Evolutionary conservation across 2,329 filamentous ascomycete genomes (phyloP).

Genomic region (Alternaria arborescens): DNA sequence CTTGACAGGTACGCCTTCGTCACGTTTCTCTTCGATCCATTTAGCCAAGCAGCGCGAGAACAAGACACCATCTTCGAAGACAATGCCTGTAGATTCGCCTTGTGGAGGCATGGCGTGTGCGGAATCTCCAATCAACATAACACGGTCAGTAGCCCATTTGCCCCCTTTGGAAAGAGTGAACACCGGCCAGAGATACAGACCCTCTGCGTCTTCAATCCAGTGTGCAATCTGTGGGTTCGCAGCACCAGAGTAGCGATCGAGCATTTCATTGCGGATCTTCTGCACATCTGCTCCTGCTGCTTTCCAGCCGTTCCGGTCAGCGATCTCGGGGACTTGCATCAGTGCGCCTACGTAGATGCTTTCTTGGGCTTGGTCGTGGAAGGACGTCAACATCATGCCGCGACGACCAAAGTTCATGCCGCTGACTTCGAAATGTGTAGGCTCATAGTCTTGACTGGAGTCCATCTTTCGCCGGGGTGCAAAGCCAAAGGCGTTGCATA

Average conservation of each 20-base stretch:
- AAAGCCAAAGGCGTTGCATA: constrained; percentile 59
- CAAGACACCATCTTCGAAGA: constrained; percentile 62
- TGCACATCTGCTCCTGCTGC: constrained; percentile 54
- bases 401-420: constrained; percentile 58
- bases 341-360: constrained; percentile 56
- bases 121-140: constrained; percentile 57
- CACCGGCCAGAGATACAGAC: constrained; percentile 58
- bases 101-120: constrained; percentile 62
- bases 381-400: constrained; percentile 57
- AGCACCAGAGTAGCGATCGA: constrained; percentile 52
- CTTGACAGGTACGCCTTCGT: constrained; percentile 46
- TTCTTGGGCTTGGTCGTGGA: constrained; percentile 48
- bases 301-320: constrained; percentile 57
- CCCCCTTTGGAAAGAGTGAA: constrained; percentile 56
- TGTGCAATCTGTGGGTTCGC: constrained; percentile 48
- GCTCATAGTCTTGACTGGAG: constrained; percentile 35
- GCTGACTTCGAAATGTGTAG: constrained; percentile 50
- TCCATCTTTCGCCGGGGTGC: constrained; percentile 43
- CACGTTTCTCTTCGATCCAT: constrained; percentile 52
- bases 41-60: constrained; percentile 56
- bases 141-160: constrained; percentile 56
- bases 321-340: constrained; percentile 56
- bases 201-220: constrained; percentile 54
- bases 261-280: constrained; percentile 53
- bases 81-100: constrained; percentile 61